A percentile compares a stretch with the other conserved stretches of the same genome.
Conservation (phyloP, 1,284 basidiomycete genomes). For the Dichomitus squalens region DNA sequence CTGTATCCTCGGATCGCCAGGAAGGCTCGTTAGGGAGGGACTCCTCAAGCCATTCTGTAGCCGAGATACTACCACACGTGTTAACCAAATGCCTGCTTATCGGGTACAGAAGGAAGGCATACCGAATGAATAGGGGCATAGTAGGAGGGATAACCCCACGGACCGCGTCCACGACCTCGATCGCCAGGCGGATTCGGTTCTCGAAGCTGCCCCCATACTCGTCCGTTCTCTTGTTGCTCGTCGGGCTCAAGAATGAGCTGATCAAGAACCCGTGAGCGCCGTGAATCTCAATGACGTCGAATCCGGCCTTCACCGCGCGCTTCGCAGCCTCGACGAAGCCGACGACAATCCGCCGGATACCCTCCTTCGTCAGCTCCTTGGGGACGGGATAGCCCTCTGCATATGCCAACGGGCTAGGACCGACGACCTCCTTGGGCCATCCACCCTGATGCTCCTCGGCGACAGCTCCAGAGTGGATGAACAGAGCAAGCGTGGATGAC, state of each 20-base stretch:
- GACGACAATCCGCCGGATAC: conserved; percentile 60
- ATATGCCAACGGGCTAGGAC: conserved; percentile 61
- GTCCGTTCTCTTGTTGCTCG: conserved; percentile 57
- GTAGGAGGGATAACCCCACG: conserved; percentile 52
- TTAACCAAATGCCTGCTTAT: conserved; percentile 23
- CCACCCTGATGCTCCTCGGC: conserved; percentile 50
- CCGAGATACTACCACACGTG: conserved; percentile 44
- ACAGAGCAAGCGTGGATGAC: conserved; percentile 64
- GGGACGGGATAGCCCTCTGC: conserved; percentile 50
- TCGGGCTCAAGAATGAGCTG: conserved; percentile 53
- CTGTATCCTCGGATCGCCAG: conserved; percentile 60
- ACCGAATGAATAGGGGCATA: conserved; percentile 75
- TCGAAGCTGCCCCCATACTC: conserved; percentile 59
- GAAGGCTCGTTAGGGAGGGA: conserved; percentile 42
- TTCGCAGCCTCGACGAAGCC: conserved; percentile 64
- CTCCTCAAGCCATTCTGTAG: conserved; percentile 58
- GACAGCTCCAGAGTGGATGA: conserved; percentile 44
- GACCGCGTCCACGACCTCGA: conserved; percentile 51
- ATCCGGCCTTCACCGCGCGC: conserved; percentile 53
- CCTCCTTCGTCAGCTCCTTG: conserved; percentile 51
- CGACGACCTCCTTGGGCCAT: conserved; percentile 57
- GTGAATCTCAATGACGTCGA: conserved; percentile 41
- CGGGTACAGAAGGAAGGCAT: conserved; percentile 26
- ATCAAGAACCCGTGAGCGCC: conserved; percentile 44
- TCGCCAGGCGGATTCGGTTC: conserved; percentile 51